phyloP scores from a whole-genome alignment of 768 basidiomycete species.

The Daedaleopsis sinensis region DNA sequence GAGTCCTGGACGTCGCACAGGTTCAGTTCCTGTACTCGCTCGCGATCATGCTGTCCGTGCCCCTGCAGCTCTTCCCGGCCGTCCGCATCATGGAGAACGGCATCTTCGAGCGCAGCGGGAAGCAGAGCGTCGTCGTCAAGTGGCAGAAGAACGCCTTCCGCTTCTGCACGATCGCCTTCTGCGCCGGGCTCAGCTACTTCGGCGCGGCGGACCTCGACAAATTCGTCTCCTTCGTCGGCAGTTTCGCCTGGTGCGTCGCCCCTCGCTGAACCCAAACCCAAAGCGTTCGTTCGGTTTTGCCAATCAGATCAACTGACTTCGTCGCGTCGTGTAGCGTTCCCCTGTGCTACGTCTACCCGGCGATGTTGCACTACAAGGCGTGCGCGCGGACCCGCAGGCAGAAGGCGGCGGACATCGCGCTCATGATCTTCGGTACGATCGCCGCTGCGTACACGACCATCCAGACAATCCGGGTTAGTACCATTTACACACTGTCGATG shows the following conservation, averaged over 20 bases:
- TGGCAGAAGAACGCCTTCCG: constrained; percentile 96
- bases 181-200: constrained; percentile 79
- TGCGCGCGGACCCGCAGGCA: constrained; percentile 70
- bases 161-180: constrained; percentile 73
- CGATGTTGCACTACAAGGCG: constrained; percentile 91
- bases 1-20: constrained; percentile 36
- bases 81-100: constrained; percentile 97
- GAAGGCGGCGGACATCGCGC: constrained; percentile 67
- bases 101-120: constrained; percentile 86
- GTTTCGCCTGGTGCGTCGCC: constrained; percentile 83
- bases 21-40: constrained; percentile 89
- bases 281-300: too few relatives aligned
- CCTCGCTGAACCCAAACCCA: too few relatives aligned
- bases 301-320: background rate
- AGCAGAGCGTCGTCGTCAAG: constrained; percentile 78
- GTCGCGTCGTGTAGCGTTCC: constrained; percentile 63
- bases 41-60: constrained; percentile 90
- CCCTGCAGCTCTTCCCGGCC: constrained; percentile 97
- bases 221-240: constrained; percentile 91
- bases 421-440: constrained; percentile 74
- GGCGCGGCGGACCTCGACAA: constrained; percentile 93
- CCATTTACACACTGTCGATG: background rate
- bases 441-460: constrained; percentile 79
- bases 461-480: constrained; percentile 72
- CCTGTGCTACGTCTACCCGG: constrained; percentile 91